Evolutionary conservation across 371 early-diverging fungal species (phyloP), one percentile per base, ranked within the genome.

Genomic region (Encephalitozoon hellem): DNA sequence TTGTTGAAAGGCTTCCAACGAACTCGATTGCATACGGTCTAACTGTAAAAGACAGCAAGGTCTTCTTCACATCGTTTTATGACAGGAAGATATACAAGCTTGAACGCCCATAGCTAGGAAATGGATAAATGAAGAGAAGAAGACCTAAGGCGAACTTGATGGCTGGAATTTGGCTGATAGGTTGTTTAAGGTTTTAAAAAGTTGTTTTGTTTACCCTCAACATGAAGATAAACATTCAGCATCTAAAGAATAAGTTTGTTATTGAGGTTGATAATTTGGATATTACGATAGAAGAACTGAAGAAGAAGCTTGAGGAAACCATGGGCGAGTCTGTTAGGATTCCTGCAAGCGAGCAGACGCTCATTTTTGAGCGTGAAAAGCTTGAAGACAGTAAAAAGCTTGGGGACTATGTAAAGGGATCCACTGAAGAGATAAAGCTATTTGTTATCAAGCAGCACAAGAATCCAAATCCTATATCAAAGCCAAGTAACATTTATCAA

Each of bases 1-100:
- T 77, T 26, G 1, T 77, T 1, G 8, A 54, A 12, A n/a, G 3
- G 11, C 32, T 39, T 39, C 41, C 43, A 63, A 75, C 54, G 53
- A 54, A 69, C 12, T 32, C 69, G 0, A 54, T 79, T 34, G 52
- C 63, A 28, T 79, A 79, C 53, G 74, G 53, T 1, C 11, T 79
- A n/a, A 39, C 51, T 67, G 2, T 63, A 6, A 11, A 6, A 9
- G 54, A 64, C n/a, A 34, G 51, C 11, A 4, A 26, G 52, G 9
- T 76, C 12, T 12, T 69, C 42, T 74, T 59, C 25, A 12, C 74
- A 39, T 39, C 70, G 38, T 79, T 74, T 63, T 79, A 79, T 52
- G 64, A 68, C 25, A 69, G 47, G 39, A 59, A 52, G 21, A 53
- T 76, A 41, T 25, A 51, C 55, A 47, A 38, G 18, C 15, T 69